Base-by-base conservation (phyloP, 2,329 filamentous ascomycete species). In the Alternaria brassicicola region DNA sequence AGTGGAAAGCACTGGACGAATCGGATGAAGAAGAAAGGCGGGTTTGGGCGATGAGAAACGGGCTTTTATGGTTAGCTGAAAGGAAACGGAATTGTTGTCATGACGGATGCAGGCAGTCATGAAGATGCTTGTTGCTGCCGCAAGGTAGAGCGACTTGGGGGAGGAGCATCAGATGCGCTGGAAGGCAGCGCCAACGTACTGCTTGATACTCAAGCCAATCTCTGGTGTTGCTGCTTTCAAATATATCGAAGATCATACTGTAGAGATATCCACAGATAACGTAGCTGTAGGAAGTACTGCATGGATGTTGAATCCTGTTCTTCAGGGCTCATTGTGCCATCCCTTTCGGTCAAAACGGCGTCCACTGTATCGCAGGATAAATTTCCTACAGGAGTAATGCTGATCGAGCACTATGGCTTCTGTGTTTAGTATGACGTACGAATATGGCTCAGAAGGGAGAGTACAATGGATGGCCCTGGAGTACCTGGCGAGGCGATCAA, bases 11-110 rank as follows among this genome's bases (percentile, higher is more conserved):
- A 45, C 23, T 28, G 15, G 56, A 43, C 50, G 60, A 64, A 54
- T 63, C 57, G 41, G 59, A 55, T 62, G 57, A 55, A 64, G 57
- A 62, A 62, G 63, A 64, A 42, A 63, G 49, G 50, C 23, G 56
- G 42, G 50, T 38, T 25, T 46, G 10, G 15, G 15, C n/a, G 45
- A 53, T 25, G 33, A 21, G 33, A 49, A 51, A 41, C 7, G 25
- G 2, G 39, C 15, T 52, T 59, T 59, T 57, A 55, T 55, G 19
- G 10, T 12, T 19, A 39, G 10, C 19, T 4, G 36, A 23, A 19
- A 39, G 19, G 19, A 13, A 15, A 23, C 19, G 36, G 10, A 39
- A 21, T 57, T 58, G 46, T 46, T 55, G 21, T 45, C 51, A 55
- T 46, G 52, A 63, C 57, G 46, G 35, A 26, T n/a, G 12, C 30